phyloP scores from a whole-genome alignment of 75 land plant species.

The Sequoiadendron giganteum region DNA sequence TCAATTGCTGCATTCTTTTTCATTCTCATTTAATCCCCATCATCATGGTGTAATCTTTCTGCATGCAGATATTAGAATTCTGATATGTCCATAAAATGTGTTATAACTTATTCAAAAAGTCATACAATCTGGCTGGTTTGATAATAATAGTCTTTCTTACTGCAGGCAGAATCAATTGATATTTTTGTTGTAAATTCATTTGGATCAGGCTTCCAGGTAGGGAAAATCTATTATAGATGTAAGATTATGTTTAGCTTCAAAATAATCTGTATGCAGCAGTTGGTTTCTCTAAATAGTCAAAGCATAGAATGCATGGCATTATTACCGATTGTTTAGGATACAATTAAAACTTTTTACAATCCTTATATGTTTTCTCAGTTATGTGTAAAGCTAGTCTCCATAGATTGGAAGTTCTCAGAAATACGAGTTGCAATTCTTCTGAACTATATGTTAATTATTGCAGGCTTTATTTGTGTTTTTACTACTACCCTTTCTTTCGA shows the following conservation, averaged over 20 bases:
- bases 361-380: background rate
- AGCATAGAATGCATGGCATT: background rate
- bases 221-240: background rate
- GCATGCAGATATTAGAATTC: background rate
- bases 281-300: background rate
- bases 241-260: background rate
- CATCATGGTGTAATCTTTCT: background rate
- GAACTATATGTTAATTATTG: conserved; percentile 3
- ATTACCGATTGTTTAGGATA: background rate
- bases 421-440: background rate
- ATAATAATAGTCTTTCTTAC: background rate
- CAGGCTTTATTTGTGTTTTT: conserved; percentile 88
- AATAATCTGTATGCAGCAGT: background rate
- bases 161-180: conserved; percentile 75
- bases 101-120: background rate
- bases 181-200: conserved; percentile 96
- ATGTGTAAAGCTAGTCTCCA: background rate
- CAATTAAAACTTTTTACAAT: background rate
- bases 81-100: background rate
- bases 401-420: background rate
- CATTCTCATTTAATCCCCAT: background rate
- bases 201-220: conserved; percentile 90
- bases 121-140: conserved; percentile 3
- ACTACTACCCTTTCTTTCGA: conserved; percentile 80
- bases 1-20: background rate